Evolutionary conservation across 176 grass and related monocot genomes (phyloP).

Genomic region (Avena eriantha): DNA sequence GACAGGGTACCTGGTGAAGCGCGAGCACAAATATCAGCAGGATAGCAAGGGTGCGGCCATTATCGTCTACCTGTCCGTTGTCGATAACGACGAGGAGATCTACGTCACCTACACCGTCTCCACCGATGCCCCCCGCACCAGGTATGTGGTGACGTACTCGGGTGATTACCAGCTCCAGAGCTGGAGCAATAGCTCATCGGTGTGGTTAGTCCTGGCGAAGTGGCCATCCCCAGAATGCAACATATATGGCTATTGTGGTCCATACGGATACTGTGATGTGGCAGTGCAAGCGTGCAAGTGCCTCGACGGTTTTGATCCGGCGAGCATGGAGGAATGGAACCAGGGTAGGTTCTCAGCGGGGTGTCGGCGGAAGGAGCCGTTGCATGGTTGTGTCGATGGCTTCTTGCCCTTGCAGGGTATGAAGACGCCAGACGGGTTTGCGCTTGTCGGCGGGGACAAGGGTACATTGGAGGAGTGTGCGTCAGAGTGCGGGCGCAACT

Average conservation of each 20-base stretch:
- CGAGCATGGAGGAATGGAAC: neutral
- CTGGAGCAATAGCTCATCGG: slow-evolving; percentile 8
- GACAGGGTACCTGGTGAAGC: slow-evolving; percentile 24
- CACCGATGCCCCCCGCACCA: neutral
- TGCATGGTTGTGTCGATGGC: neutral
- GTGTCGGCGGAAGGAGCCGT: slow-evolving; percentile 18
- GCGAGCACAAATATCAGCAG: too few species aligned
- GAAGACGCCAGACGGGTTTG: slow-evolving; percentile 11
- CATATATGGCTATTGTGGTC: slow-evolving; percentile 43
- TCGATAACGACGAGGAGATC: neutral
- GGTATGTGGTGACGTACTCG: slow-evolving; percentile 20
- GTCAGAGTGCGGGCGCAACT: slow-evolving; percentile 44
- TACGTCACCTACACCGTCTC: neutral
- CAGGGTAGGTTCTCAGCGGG: slow-evolving; percentile 11
- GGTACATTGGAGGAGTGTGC: slow-evolving; percentile 34
- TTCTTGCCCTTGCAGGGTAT: neutral
- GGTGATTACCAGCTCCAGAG: slow-evolving; percentile 29
- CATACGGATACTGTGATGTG: slow-evolving; percentile 44
- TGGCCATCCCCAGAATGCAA: neutral
- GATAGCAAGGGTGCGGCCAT: too few species aligned
- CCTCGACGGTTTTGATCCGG: slow-evolving; percentile 48
- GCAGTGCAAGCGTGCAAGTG: slow-evolving; percentile 44
- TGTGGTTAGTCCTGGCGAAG: neutral
- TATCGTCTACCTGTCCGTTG: neutral
- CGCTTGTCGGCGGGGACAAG: neutral